These are phyloP conservation scores for Cutaneotrichosporon sp. DNA, from an alignment of 1,284 basidiomycete genomes.

Conservation along the genomic window DNA sequence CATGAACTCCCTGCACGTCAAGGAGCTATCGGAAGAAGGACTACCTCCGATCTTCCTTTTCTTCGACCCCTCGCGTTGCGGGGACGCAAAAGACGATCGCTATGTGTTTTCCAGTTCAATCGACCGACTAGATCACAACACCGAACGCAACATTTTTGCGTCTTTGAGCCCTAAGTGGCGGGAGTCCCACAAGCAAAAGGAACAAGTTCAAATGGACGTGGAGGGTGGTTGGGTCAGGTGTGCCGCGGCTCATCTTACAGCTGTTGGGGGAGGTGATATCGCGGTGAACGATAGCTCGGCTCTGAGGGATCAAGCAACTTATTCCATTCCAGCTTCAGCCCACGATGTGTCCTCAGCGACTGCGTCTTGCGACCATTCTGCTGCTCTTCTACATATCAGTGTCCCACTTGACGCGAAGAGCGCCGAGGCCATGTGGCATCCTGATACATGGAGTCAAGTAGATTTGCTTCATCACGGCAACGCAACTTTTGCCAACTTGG, in stretches of 20 bases:
- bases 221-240: slow-evolving; percentile 59
- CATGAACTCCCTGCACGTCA: slow-evolving; percentile 70
- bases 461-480: slow-evolving; percentile 75
- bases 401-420: slow-evolving; percentile 61
- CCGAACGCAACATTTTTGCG: slow-evolving; percentile 68
- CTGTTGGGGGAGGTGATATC: slow-evolving; percentile 34
- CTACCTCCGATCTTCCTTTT: slow-evolving; percentile 71
- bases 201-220: slow-evolving; percentile 56
- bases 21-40: slow-evolving; percentile 44
- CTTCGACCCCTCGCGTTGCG: slow-evolving; percentile 75
- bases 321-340: slow-evolving; percentile 57
- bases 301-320: slow-evolving; percentile 58
- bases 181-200: slow-evolving; percentile 56
- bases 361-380: slow-evolving; percentile 65
- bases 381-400: slow-evolving; percentile 69
- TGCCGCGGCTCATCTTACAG: slow-evolving; percentile 28
- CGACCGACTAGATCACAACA: slow-evolving; percentile 70
- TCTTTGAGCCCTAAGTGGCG: slow-evolving; percentile 69
- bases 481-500: slow-evolving; percentile 67
- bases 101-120: slow-evolving; percentile 78
- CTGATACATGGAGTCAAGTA: slow-evolving; percentile 62
- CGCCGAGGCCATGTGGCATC: slow-evolving; percentile 71
- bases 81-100: slow-evolving; percentile 62
- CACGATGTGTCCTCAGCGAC: slow-evolving; percentile 54
- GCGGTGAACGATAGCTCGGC: slow-evolving; percentile 29